phyloP scores from a whole-genome alignment of 768 basidiomycete species.

The Hygrocybe punicea region DNA sequence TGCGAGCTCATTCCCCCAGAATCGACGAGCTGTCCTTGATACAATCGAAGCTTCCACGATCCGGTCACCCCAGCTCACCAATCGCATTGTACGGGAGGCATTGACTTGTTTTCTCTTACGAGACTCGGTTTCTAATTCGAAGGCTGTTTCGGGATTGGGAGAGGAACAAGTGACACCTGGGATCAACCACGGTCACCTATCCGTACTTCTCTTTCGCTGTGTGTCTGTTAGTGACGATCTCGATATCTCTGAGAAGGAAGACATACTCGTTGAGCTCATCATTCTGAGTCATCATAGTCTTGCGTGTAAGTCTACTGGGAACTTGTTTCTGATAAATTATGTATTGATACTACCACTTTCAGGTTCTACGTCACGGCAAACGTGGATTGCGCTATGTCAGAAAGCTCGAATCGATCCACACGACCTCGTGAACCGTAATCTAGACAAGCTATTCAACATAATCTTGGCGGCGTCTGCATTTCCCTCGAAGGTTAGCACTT shows the following conservation, averaged over 20 bases:
- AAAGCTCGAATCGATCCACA: slow-evolving; percentile 64
- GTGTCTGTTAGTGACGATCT: slow-evolving; percentile 46
- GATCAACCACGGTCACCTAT: slow-evolving; percentile 52
- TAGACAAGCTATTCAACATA: slow-evolving; percentile 48
- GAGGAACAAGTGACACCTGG: slow-evolving; percentile 35
- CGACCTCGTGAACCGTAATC: slow-evolving; percentile 48
- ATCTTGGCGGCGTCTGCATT: slow-evolving; percentile 47
- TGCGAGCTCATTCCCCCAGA: slow-evolving; percentile 51
- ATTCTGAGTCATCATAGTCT: slow-evolving; percentile 72
- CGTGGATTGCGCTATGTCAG: slow-evolving; percentile 84
- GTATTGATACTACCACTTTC: not conserved
- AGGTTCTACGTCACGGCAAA: slow-evolving; percentile 53
- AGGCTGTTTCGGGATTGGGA: slow-evolving; percentile 22
- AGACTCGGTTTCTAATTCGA: slow-evolving; percentile 24
- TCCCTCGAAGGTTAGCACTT: slow-evolving; percentile 44
- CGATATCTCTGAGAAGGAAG: slow-evolving; percentile 41
- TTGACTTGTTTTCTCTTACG: slow-evolving; percentile 47
- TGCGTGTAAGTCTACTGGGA: slow-evolving; percentile 45
- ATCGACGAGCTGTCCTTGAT: slow-evolving; percentile 46
- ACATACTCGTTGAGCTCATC: slow-evolving; percentile 50
- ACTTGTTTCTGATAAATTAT: not conserved
- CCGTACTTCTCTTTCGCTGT: slow-evolving; percentile 51
- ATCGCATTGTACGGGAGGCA: slow-evolving; percentile 57
- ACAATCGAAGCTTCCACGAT: slow-evolving; percentile 41
- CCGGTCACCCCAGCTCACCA: slow-evolving; percentile 47